Evolutionary conservation across 352 stramenopile species (phyloP), one percentile per base, ranked within the genome.

Genomic region (Plasmopara muralis): DNA sequence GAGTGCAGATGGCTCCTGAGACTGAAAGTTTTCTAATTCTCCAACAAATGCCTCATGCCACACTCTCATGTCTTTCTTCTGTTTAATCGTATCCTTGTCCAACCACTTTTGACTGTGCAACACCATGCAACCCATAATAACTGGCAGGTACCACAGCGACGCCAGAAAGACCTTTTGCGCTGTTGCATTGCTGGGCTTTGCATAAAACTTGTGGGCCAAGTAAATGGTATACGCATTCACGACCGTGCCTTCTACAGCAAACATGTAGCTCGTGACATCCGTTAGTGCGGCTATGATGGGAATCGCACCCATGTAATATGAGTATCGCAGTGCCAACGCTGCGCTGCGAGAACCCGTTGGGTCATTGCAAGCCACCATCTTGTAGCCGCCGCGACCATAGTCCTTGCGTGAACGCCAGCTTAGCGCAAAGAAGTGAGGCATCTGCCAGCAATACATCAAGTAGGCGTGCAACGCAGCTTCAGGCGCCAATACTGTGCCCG

Each of bases 351-450:
- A 70, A 4, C 96, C 96, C 14, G 88, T 97, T 9, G 92, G 81
- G 60, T 98, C 93, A 57, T 87, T 91, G 53, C 80, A 93, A 7
- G 91, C 81, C 25, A 98, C 91, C 96, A 98, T 98, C 75, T 97
- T 78, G 72, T 98, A 98, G 13, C 90, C 90, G 14, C 93, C 93
- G 31, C 83, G 72, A 5, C 58, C 61, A 62, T 97, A 97, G 59
- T 98, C 92, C 33, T 91, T 88, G 28, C 95, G 82, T 53, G 97
- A 92, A 56, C 98, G 94, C 88, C 95, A 99, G 60, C 87, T 95
- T 16, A 99, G 72, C 12, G 97, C 95, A 68, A 99, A 99, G 71
- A 99, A 99, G 77, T 99, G 97, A 44, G 97, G 97, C 74, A 99
- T 98, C 78, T 99, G 97, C 97, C 97, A 99, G 35, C 97, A 78